phyloP scores from a whole-genome alignment of 441 rosid species.

The Macaranga tanarius region DNA sequence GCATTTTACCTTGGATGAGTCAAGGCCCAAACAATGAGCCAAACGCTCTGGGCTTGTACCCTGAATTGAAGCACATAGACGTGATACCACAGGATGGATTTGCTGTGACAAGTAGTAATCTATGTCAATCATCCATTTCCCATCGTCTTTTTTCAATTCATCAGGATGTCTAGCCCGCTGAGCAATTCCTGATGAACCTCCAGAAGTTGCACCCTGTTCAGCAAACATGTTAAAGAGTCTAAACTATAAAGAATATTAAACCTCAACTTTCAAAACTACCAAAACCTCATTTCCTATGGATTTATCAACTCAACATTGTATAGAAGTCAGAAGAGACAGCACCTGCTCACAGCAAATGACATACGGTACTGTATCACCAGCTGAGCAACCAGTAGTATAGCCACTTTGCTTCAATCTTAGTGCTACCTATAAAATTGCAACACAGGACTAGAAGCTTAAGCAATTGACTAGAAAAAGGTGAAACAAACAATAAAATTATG shows the following conservation, averaged over 20 bases:
- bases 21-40: constrained; percentile 97
- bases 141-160: constrained; percentile 75
- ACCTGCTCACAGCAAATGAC: constrained; percentile 97
- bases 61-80: constrained; percentile 90
- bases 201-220: constrained; percentile 59
- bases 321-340: constrained; percentile 20
- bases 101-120: constrained; percentile 96
- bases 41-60: constrained; percentile 93
- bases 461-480: constrained; percentile 17
- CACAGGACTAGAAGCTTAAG: constrained; percentile 19
- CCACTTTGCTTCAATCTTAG: constrained; percentile 88
- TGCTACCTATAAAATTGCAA: constrained; percentile 66
- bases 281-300: neutral
- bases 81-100: constrained; percentile 99
- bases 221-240: constrained; percentile 13
- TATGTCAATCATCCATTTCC: constrained; percentile 90
- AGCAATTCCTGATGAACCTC: constrained; percentile 73
- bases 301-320: neutral
- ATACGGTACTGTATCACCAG: constrained; percentile 88
- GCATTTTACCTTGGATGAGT: constrained; percentile 79
- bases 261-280: constrained; percentile 8
- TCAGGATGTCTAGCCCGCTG: constrained; percentile 97
- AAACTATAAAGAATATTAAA: constrained; percentile 1
- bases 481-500: constrained; percentile 15
- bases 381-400: constrained; percentile 76